These are phyloP conservation scores for Pseudogymnoascus sp. DNA, from an alignment of 2,329 filamentous ascomycete genomes.

Conservation along the genomic window DNA sequence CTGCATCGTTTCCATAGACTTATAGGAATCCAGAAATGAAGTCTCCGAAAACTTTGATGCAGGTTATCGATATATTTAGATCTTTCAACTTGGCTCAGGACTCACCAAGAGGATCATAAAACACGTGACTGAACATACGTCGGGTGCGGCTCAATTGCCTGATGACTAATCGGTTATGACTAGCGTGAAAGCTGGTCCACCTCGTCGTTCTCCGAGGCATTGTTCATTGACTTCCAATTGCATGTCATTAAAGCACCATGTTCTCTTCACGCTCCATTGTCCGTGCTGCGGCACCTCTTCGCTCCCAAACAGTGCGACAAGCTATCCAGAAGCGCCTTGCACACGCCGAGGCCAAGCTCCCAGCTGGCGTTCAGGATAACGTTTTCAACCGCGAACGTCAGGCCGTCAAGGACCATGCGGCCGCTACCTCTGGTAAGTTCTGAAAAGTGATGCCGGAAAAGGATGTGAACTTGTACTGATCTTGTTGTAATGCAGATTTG, in stretches of 20 bases:
- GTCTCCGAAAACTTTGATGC: not conserved
- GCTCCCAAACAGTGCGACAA: conserved; percentile 47
- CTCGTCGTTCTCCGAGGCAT: conserved; percentile 6
- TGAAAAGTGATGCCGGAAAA: not conserved
- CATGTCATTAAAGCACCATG: conserved; percentile 43
- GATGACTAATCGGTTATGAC: conserved; percentile 5
- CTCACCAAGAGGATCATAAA: not conserved
- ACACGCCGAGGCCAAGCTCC: conserved; percentile 41
- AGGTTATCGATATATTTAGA: not conserved
- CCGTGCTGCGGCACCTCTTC: conserved; percentile 54
- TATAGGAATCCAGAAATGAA: not conserved
- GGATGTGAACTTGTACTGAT: conserved; percentile 31
- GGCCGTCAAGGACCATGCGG: conserved; percentile 86
- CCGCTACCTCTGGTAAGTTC: conserved; percentile 69
- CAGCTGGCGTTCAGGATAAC: conserved; percentile 65
- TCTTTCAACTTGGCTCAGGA: not conserved
- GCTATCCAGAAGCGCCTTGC: conserved; percentile 65
- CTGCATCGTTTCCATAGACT: not conserved
- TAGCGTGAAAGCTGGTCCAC: conserved; percentile 11
- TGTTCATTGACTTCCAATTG: conserved; percentile 8
- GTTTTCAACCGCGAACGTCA: conserved; percentile 88
- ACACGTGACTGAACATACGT: not conserved
- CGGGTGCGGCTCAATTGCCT: not conserved
- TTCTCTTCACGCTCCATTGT: conserved; percentile 56
- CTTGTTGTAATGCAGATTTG: conserved; percentile 53